Conservation (phyloP, 1,284 basidiomycete genomes). For the Malassezia equina region DNA sequence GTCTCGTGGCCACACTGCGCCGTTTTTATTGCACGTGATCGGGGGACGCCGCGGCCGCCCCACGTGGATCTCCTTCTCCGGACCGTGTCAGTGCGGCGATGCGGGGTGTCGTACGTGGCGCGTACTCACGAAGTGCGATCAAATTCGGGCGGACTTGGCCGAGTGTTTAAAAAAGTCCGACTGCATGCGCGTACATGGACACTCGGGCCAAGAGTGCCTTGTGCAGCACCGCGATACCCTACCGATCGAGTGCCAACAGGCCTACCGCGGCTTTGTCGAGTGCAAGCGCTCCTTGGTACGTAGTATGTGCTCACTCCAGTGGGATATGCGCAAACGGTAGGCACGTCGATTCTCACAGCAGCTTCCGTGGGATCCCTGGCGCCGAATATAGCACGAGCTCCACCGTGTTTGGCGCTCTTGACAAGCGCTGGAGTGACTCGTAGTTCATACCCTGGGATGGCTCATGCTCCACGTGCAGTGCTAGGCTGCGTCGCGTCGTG, state of each 20-base stretch:
- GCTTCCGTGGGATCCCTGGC: constrained; percentile 15
- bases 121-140: constrained; percentile 12
- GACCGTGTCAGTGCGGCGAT: background rate
- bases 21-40: constrained; percentile 11
- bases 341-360: background rate
- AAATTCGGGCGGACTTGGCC: constrained; percentile 12
- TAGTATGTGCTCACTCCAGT: background rate
- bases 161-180: constrained; percentile 12
- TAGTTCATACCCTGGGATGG: background rate
- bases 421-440: constrained; percentile 3
- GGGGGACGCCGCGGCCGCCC: background rate
- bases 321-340: constrained; percentile 17
- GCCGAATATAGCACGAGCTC: constrained; percentile 14
- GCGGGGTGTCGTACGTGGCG: constrained; percentile 15
- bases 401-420: constrained; percentile 11
- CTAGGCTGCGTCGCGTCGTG: too few species aligned
- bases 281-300: constrained; percentile 17
- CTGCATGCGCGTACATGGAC: constrained; percentile 10
- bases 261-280: constrained; percentile 13
- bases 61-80: constrained; percentile 1
- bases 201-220: constrained; percentile 13
- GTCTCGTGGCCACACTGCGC: background rate
- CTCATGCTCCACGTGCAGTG: too few species aligned
- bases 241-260: constrained; percentile 14
- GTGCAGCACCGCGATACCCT: constrained; percentile 6